Conservation (phyloP, 108 stramenopile genomes). For the Cyclotella sp. region DNA sequence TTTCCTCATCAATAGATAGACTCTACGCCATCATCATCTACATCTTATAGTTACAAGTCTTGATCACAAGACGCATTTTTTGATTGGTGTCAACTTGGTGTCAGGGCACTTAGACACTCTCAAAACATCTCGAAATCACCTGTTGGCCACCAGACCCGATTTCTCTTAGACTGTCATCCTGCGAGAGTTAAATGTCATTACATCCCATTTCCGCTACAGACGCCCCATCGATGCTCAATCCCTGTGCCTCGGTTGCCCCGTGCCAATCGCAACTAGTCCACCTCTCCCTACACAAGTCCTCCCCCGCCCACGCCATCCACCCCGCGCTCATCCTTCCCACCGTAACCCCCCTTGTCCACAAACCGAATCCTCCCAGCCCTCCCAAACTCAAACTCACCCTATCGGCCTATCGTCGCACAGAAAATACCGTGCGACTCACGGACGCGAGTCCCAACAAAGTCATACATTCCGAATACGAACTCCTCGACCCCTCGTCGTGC, state of each 20-base stretch:
- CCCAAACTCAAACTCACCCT: conserved; percentile 64
- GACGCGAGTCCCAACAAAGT: conserved; percentile 59
- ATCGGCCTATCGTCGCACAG: conserved; percentile 75
- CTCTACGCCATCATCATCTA: too few species aligned
- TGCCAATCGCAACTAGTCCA: conserved; percentile 22
- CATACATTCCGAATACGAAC: conserved; percentile 75
- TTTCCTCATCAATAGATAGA: too few species aligned
- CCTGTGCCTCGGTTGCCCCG: background rate
- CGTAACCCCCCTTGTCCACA: conserved; percentile 14
- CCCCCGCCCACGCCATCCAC: background rate
- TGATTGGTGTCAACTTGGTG: too few species aligned
- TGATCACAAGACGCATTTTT: too few species aligned
- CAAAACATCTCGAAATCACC: too few species aligned
- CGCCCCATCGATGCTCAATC: conserved; percentile 3
- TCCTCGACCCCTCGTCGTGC: conserved; percentile 60
- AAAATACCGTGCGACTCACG: conserved; percentile 72
- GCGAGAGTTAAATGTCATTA: background rate
- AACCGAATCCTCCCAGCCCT: conserved; percentile 4
- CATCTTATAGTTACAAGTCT: too few species aligned
- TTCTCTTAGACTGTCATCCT: too few species aligned
- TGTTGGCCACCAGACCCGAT: too few species aligned
- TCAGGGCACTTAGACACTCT: too few species aligned
- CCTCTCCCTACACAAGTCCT: background rate
- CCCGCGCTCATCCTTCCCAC: conserved; percentile 2
- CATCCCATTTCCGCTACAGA: background rate